Base-by-base conservation (phyloP, 2,329 filamentous ascomycete species). In the Ophiocordyceps sinensis region DNA sequence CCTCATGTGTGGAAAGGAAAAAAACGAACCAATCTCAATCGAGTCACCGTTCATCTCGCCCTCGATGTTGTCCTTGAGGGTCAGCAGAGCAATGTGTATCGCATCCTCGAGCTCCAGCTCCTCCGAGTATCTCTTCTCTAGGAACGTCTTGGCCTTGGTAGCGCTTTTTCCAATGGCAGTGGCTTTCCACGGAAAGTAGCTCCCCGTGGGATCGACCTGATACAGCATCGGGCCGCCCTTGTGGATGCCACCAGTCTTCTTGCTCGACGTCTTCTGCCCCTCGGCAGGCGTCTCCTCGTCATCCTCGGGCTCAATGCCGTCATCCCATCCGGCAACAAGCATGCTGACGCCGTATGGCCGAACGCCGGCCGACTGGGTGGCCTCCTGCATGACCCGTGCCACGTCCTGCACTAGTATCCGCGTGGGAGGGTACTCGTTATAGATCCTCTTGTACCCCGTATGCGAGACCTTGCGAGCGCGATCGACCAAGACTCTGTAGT, bases 391-490 rank as follows among this genome's bases (percentile, higher is more conserved):
- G 51, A 96, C 89, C 49, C 87, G 78, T 45, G 91, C 91, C 43
- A 98, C 88, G 57, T 98, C 91, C 67, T 98, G 91, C 43, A 98
- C 91, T 68, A 98, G 77, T 82, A 98, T 98, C 63, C 91, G 81
- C 43, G 91, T 98, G 6, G 91, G 91, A n/a, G 91, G 91, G 70
- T 98, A 98, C 70, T 98, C 91, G 68, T 98, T 98, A 74, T 98
- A 98, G 70, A 98, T 88, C 64, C 91, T 86, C 78, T 98, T 98
- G 79, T 98, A 98, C 63, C 81, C 83, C 38, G 91, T 94, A 69
- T 98, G 91, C 43, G 88, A 94, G 51, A 95, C 91, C 67, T 96
- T 98, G 60, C 91, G 87, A 53, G 91, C 91, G 65, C 88, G 89
- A 72, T 98, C 91, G 53, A 96, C 91, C 41, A 98, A 76, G 43